Conservation (phyloP, 2,329 filamentous ascomycete genomes). For the Colletotrichum chrysophilum region DNA sequence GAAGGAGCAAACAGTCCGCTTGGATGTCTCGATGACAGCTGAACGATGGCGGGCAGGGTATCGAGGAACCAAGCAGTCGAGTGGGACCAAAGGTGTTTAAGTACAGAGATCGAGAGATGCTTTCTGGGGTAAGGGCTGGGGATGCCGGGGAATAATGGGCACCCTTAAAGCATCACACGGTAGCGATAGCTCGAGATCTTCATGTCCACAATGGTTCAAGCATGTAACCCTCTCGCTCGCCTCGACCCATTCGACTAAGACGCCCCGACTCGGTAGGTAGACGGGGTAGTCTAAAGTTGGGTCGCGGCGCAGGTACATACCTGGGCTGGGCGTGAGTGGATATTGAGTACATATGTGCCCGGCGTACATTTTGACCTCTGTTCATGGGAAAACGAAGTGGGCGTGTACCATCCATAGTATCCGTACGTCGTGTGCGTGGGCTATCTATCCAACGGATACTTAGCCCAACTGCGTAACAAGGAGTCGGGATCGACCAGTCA, state of each 20-base stretch:
- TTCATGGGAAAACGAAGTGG: not conserved
- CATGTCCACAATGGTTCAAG: not conserved
- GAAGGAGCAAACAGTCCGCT: not conserved
- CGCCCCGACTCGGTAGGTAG: not conserved
- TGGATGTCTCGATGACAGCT: not conserved
- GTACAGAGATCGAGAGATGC: constrained; percentile 14
- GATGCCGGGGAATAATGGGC: constrained; percentile 1
- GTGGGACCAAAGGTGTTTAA: constrained; percentile 19
- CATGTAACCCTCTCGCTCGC: constrained; percentile 10
- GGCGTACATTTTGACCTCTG: not conserved
- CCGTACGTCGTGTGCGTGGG: not conserved
- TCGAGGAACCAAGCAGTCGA: not conserved
- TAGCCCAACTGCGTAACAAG: not conserved
- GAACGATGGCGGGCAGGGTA: not conserved
- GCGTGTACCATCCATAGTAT: not conserved
- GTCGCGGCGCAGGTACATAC: not conserved
- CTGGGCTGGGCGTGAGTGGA: not conserved
- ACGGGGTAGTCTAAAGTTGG: constrained; percentile 6
- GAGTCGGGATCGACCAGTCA: constrained; percentile 13
- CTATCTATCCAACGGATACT: not conserved
- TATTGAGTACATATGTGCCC: not conserved
- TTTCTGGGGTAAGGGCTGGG: constrained; percentile 17
- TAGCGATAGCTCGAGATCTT: constrained; percentile 16
- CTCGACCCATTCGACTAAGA: constrained; percentile 2
- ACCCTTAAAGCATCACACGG: constrained; percentile 8